Conservation (phyloP, 345 rosid genomes). For the Populus davidiana region DNA sequence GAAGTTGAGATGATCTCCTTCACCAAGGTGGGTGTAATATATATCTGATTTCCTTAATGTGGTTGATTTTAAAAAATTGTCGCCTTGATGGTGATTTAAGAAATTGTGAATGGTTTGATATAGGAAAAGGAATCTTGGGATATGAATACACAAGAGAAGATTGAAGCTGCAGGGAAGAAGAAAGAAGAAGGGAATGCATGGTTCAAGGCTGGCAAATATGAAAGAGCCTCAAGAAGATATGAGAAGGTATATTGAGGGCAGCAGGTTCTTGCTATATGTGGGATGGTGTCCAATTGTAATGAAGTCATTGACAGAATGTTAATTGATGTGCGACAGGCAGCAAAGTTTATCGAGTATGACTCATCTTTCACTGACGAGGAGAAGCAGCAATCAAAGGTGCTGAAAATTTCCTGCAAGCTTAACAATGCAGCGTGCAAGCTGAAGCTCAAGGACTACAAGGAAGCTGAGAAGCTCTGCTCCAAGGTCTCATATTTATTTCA, state of each 20-base stretch:
- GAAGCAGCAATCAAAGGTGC: conserved; percentile 68
- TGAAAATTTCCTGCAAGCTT: conserved; percentile 80
- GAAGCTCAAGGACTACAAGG: conserved; percentile 71
- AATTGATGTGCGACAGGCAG: conserved; percentile 48
- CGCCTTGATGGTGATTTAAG: not conserved
- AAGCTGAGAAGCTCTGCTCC: conserved; percentile 74
- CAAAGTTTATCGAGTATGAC: conserved; percentile 71
- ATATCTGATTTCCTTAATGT: not conserved
- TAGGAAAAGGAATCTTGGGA: conserved; percentile 98
- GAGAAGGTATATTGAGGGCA: conserved; percentile 56
- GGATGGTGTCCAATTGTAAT: too few relatives aligned
- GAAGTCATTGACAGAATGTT: too few relatives aligned
- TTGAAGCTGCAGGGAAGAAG: conserved; percentile 84
- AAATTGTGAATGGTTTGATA: not conserved
- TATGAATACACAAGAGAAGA: conserved; percentile 82
- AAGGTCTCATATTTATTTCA: conserved; percentile 36
- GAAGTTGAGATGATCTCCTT: conserved; percentile 79
- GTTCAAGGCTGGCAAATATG: conserved; percentile 81
- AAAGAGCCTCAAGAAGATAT: conserved; percentile 76
- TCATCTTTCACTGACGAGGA: conserved; percentile 74
- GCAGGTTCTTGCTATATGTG: not conserved
- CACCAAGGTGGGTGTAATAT: conserved; percentile 45
- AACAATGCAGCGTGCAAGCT: conserved; percentile 88
- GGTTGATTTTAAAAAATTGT: not conserved
- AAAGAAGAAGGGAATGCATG: conserved; percentile 86